Evolutionary conservation across 345 rosid species (phyloP).

Genomic region (Pseudoturritis turrita): DNA sequence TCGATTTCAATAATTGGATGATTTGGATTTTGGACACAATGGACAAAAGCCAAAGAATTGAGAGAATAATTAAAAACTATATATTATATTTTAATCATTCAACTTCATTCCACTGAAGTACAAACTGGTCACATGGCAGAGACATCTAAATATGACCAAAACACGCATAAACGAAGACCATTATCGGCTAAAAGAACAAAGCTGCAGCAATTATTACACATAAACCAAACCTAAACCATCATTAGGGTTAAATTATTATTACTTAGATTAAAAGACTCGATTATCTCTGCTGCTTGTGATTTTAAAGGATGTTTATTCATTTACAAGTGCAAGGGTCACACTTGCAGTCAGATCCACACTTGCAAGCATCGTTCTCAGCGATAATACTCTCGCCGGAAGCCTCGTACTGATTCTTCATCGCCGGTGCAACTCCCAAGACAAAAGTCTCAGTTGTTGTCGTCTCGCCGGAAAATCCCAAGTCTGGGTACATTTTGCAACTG

Average conservation of each 20-base stretch:
- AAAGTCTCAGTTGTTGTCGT: slow-evolving; percentile 41
- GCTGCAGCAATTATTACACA: slow-evolving; percentile 17
- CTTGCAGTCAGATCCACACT: slow-evolving; percentile 71
- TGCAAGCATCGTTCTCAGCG: slow-evolving; percentile 74
- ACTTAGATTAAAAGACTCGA: background rate
- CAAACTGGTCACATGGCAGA: slow-evolving; percentile 17
- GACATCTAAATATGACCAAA: background rate
- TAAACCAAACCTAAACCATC: slow-evolving; percentile 2
- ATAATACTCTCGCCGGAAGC: slow-evolving; percentile 42
- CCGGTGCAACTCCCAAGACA: slow-evolving; percentile 50
- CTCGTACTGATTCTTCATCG: slow-evolving; percentile 39
- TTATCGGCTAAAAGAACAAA: background rate
- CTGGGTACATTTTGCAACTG: slow-evolving; percentile 34
- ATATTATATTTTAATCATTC: background rate
- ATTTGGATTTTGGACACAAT: background rate
- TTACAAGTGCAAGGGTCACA: slow-evolving; percentile 89
- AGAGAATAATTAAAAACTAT: background rate
- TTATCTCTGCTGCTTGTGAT: slow-evolving; percentile 7
- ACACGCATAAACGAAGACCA: background rate
- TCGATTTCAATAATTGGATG: too few species aligned
- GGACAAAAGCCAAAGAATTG: too few species aligned
- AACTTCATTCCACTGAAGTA: background rate
- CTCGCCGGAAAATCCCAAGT: slow-evolving; percentile 40
- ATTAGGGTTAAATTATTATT: background rate
- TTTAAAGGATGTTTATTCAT: slow-evolving; percentile 19